A percentile compares a stretch with the other conserved stretches of the same genome.
Conservation (phyloP, 2,329 filamentous ascomycete genomes). For the Aspergillus aculeatinus region DNA sequence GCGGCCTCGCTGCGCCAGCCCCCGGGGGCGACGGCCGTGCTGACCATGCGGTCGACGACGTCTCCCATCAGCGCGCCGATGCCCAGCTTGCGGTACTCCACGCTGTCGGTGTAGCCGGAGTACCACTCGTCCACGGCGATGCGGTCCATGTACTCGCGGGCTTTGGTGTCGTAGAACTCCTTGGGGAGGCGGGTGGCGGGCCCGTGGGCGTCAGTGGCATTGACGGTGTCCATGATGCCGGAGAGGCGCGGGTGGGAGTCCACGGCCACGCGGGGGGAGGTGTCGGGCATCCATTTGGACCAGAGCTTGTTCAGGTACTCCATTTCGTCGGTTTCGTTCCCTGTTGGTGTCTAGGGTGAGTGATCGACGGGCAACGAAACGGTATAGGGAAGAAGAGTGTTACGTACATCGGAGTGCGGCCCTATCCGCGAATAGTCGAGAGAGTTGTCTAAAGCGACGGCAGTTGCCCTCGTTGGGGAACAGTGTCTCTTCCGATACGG, state of each 20-base stretch:
- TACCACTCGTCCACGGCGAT: conserved; percentile 93
- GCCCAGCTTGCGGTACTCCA: conserved; percentile 84
- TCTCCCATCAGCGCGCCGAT: conserved; percentile 85
- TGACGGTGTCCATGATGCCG: conserved; percentile 93
- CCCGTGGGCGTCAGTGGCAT: conserved; percentile 82
- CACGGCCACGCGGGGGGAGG: conserved; percentile 68
- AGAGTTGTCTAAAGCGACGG: conserved; percentile 67
- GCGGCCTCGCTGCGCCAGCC: conserved; percentile 53
- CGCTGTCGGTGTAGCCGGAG: conserved; percentile 76
- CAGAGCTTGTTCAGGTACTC: conserved; percentile 74
- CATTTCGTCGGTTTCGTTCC: conserved; percentile 77
- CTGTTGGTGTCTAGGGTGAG: conserved; percentile 22
- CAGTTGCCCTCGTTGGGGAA: conserved; percentile 77
- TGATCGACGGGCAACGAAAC: background rate
- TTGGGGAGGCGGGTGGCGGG: conserved; percentile 73
- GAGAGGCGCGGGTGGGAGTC: conserved; percentile 80
- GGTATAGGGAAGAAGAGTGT: too few species aligned
- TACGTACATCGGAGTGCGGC: conserved; percentile 64
- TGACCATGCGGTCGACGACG: conserved; percentile 70
- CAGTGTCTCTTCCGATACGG: conserved; percentile 70
- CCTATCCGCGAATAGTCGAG: conserved; percentile 68
- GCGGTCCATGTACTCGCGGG: conserved; percentile 65
- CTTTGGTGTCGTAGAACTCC: conserved; percentile 82
- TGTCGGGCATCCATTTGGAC: conserved; percentile 80
- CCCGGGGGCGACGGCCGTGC: conserved; percentile 59